phyloP scores from a whole-genome alignment of 148 eudicot species.

The Cornus controversa region DNA sequence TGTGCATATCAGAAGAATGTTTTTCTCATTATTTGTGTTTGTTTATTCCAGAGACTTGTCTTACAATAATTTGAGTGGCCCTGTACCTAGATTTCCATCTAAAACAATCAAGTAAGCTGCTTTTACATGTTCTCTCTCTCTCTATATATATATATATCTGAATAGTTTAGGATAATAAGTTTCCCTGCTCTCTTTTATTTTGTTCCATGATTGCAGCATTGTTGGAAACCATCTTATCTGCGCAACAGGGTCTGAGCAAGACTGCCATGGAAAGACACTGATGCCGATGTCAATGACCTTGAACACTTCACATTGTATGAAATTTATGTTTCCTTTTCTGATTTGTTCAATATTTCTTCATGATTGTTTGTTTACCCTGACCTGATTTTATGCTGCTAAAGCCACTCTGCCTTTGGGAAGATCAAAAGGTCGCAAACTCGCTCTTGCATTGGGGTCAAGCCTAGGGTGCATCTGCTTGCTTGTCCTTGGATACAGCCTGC shows the following conservation, averaged over 20 bases:
- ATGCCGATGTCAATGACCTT: conserved; percentile 65
- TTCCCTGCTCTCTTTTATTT: background rate
- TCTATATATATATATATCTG: background rate
- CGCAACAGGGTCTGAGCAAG: conserved; percentile 42
- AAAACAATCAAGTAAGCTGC: conserved; percentile 54
- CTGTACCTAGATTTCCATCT: conserved; percentile 54
- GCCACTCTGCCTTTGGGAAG: conserved; percentile 34
- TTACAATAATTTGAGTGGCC: conserved; percentile 67
- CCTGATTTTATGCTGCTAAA: conserved; percentile 13
- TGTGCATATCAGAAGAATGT: background rate
- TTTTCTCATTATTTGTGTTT: conserved; percentile 6
- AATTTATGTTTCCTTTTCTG: background rate
- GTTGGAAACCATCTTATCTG: conserved; percentile 66
- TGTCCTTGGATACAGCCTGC: conserved; percentile 44
- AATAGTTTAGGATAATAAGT: background rate
- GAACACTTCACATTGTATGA: conserved; percentile 47
- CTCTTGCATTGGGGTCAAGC: conserved; percentile 56
- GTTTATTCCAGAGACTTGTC: conserved; percentile 59
- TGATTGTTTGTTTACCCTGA: background rate
- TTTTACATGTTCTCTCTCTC: background rate
- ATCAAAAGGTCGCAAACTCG: conserved; percentile 48
- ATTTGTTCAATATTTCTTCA: background rate
- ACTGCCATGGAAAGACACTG: conserved; percentile 47
- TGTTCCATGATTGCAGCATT: conserved; percentile 38
- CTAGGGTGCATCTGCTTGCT: conserved; percentile 60